Evolutionary conservation across 768 basidiomycete species (phyloP).

Genomic region (Hemileccinum impolitum): DNA sequence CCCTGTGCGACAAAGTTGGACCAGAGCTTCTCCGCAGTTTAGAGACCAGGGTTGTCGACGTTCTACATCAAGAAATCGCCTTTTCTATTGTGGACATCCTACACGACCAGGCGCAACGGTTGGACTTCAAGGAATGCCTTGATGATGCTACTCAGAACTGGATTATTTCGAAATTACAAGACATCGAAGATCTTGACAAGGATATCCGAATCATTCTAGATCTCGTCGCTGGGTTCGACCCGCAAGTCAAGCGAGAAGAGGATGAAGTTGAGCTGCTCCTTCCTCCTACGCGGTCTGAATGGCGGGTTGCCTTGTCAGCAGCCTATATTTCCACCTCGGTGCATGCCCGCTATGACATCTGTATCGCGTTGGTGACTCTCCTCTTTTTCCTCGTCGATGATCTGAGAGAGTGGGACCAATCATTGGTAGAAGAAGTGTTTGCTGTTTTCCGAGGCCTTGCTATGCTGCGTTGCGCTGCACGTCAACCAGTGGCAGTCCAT

Average conservation of each 20-base stretch:
- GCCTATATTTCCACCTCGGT: conserved; percentile 61
- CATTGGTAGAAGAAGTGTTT: conserved; percentile 68
- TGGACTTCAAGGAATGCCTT: conserved; percentile 51
- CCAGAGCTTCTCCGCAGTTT: conserved; percentile 52
- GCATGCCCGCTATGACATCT: conserved; percentile 73
- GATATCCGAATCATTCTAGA: conserved; percentile 60
- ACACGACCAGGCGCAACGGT: conserved; percentile 55
- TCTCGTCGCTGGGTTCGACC: conserved; percentile 68
- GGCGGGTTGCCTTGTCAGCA: conserved; percentile 59
- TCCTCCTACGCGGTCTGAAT: conserved; percentile 55
- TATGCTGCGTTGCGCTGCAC: conserved; percentile 59
- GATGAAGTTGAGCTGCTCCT: conserved; percentile 58
- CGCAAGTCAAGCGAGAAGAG: conserved; percentile 69
- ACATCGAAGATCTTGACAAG: conserved; percentile 52
- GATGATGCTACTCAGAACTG: conserved; percentile 60
- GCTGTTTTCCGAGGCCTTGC: conserved; percentile 77
- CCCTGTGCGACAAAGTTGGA: conserved; percentile 57
- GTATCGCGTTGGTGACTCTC: conserved; percentile 59
- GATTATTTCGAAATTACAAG: conserved; percentile 58
- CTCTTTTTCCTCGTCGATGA: conserved; percentile 71
- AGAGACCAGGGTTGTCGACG: conserved; percentile 57
- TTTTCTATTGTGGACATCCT: conserved; percentile 77
- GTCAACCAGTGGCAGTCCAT: conserved; percentile 51
- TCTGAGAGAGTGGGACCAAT: conserved; percentile 59
- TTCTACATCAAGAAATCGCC: conserved; percentile 73